Percentiles rank a stretch among this genome's conserved stretches.
phyloP scores from a whole-genome alignment of 805 yeast species.

The Priceomyces carsonii region DNA sequence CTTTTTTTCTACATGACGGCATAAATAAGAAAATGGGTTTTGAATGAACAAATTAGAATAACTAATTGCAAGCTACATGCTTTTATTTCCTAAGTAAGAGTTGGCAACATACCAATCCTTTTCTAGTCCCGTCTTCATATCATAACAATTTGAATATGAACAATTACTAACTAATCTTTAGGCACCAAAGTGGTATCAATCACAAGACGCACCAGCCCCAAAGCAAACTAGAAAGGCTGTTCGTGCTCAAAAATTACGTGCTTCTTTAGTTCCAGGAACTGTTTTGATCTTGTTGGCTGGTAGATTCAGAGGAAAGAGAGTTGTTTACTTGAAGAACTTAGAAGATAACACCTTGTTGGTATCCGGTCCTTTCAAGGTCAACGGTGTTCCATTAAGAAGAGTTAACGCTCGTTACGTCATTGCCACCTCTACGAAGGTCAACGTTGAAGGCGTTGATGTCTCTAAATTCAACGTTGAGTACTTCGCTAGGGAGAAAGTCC shows the following conservation, averaged over 20 bases:
- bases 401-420: conserved; percentile 98
- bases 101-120: no score
- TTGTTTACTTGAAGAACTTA: conserved; percentile 92
- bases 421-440: conserved; percentile 94
- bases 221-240: conserved; percentile 87
- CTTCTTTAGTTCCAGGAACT: conserved; percentile 96
- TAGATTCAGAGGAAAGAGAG: conserved; percentile 99
- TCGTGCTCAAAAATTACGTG: conserved; percentile 93
- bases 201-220: conserved; percentile 86
- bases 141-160: no score
- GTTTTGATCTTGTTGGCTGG: conserved; percentile 97
- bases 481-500: conserved; percentile 93
- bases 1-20: no score
- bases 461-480: conserved; percentile 90
- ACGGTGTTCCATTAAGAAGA: conserved; percentile 99
- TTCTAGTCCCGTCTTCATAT: no score
- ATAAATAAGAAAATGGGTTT: no score
- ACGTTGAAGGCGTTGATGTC: conserved; percentile 77
- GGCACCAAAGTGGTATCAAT: conserved; percentile 94
- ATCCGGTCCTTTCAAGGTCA: conserved; percentile 98
- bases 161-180: conserved; percentile 23
- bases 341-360: conserved; percentile 98
- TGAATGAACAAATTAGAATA: no score
- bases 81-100: no score
- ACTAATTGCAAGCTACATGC: no score